phyloP scores from a whole-genome alignment of 2,329 filamentous ascomycete species.

The Epicoccum nigrum region DNA sequence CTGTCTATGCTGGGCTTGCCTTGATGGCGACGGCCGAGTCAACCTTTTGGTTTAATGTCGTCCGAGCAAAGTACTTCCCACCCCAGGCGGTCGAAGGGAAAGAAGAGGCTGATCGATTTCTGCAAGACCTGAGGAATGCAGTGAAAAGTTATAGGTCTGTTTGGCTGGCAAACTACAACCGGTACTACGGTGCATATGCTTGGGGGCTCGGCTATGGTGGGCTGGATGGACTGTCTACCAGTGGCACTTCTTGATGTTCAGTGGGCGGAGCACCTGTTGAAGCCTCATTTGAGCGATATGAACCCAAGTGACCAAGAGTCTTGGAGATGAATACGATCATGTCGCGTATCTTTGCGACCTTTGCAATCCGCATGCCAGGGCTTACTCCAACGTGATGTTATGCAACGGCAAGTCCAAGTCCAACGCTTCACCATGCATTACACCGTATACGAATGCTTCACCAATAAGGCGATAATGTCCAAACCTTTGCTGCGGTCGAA shows the following conservation, averaged over 20 bases:
- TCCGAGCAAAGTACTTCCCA: slow-evolving; percentile 37
- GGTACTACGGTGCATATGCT: slow-evolving; percentile 24
- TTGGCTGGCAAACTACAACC: slow-evolving; percentile 29
- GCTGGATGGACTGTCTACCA: slow-evolving; percentile 7
- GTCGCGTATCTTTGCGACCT: no score
- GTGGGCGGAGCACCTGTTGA: not conserved
- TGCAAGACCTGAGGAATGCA: slow-evolving; percentile 10
- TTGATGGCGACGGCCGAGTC: slow-evolving; percentile 33
- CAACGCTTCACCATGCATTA: slow-evolving; percentile 32
- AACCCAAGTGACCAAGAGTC: no score
- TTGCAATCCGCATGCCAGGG: no score
- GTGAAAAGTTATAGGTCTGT: slow-evolving; percentile 20
- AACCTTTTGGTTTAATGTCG: slow-evolving; percentile 37
- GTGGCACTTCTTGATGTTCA: no score
- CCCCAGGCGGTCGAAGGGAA: slow-evolving; percentile 22
- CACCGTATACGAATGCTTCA: slow-evolving; percentile 34
- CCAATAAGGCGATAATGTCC: slow-evolving; percentile 30
- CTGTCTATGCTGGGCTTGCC: slow-evolving; percentile 31
- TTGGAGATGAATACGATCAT: not conserved
- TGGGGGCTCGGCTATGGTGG: slow-evolving; percentile 31
- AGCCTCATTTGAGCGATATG: no score
- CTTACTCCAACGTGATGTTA: slow-evolving; percentile 21
- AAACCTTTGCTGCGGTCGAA: slow-evolving; percentile 20
- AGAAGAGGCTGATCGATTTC: slow-evolving; percentile 23
- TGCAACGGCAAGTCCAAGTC: slow-evolving; percentile 15